A percentile compares a stretch with the other conserved stretches of the same genome.
These are phyloP conservation scores for Fusarium dimerum DNA, from an alignment of 2,329 filamentous ascomycete species.

Conservation along the genomic window DNA sequence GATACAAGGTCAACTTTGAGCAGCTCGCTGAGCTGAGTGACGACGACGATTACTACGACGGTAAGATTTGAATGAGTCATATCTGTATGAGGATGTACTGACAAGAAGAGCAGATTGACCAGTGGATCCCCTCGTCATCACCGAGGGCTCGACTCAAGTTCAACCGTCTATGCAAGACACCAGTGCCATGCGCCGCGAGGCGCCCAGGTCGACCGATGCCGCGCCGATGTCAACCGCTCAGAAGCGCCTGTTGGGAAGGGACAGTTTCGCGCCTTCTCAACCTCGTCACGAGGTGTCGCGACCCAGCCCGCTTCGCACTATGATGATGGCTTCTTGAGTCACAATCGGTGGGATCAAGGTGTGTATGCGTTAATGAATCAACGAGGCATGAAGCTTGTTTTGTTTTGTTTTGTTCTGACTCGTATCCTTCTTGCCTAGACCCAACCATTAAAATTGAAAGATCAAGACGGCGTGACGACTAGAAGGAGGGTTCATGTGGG, in stretches of 20 bases:
- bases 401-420: conserved; percentile 21
- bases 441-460: conserved; percentile 29
- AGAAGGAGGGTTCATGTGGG: conserved; percentile 23
- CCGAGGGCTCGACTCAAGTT: conserved; percentile 81
- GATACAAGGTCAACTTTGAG: conserved; percentile 99
- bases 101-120: conserved; percentile 69
- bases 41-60: conserved; percentile 91
- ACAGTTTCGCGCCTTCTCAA: conserved; percentile 47
- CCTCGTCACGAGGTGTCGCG: conserved; percentile 53
- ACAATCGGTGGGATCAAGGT: conserved; percentile 35
- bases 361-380: conserved; percentile 14
- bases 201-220: conserved; percentile 46
- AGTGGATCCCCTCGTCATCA: conserved; percentile 79
- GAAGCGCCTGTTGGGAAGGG: conserved; percentile 49
- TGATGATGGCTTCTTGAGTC: conserved; percentile 64
- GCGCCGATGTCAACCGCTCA: conserved; percentile 46
- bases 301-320: conserved; percentile 68
- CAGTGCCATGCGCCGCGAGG: conserved; percentile 42
- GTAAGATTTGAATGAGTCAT: conserved; percentile 33
- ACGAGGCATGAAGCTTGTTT: conserved; percentile 18
- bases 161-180: conserved; percentile 46
- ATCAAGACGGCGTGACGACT: conserved; percentile 26
- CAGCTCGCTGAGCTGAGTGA: conserved; percentile 93
- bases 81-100: conserved; percentile 1
- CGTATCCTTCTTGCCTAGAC: conserved; percentile 16